These are phyloP conservation scores for Climacium dendroides DNA, from an alignment of 225 moss, liverwort and hornwort species.

Conservation along the genomic window DNA sequence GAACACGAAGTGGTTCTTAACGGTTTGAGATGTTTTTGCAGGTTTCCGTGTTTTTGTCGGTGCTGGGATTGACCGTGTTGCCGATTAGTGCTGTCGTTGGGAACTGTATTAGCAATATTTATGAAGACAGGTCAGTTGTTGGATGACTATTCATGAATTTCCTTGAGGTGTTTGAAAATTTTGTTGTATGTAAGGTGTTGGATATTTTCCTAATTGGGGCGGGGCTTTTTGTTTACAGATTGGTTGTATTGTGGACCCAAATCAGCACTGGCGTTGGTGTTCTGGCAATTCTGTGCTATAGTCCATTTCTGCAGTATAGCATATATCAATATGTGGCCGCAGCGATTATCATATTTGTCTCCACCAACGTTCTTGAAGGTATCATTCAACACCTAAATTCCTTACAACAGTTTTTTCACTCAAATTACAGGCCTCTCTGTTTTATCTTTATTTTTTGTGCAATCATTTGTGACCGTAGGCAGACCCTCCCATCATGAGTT, in stretches of 20 bases:
- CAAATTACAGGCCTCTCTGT: not conserved
- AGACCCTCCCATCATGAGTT: not conserved
- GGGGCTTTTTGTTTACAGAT: not conserved
- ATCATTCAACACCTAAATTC: not conserved
- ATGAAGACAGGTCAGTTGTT: slow-evolving; percentile 59
- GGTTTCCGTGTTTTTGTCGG: slow-evolving; percentile 59
- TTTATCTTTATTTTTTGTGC: not conserved
- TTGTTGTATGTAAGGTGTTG: not conserved
- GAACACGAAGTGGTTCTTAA: not conserved
- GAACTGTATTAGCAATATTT: slow-evolving; percentile 56
- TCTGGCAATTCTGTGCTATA: slow-evolving; percentile 29
- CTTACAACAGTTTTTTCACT: not conserved
- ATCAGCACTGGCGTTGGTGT: slow-evolving; percentile 33
- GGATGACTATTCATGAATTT: not conserved
- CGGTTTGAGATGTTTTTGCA: not conserved
- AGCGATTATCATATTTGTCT: slow-evolving; percentile 40
- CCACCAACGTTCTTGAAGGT: slow-evolving; percentile 55
- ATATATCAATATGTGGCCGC: slow-evolving; percentile 31
- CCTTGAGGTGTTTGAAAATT: not conserved
- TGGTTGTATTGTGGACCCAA: slow-evolving; percentile 45
- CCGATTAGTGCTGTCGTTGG: slow-evolving; percentile 87
- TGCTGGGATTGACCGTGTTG: slow-evolving; percentile 78
- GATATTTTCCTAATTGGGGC: not conserved
- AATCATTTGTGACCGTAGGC: not conserved
- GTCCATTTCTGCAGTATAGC: slow-evolving; percentile 20